Base-by-base conservation (phyloP, 73 alveolate species). In the Vitrella brassicaformis region DNA sequence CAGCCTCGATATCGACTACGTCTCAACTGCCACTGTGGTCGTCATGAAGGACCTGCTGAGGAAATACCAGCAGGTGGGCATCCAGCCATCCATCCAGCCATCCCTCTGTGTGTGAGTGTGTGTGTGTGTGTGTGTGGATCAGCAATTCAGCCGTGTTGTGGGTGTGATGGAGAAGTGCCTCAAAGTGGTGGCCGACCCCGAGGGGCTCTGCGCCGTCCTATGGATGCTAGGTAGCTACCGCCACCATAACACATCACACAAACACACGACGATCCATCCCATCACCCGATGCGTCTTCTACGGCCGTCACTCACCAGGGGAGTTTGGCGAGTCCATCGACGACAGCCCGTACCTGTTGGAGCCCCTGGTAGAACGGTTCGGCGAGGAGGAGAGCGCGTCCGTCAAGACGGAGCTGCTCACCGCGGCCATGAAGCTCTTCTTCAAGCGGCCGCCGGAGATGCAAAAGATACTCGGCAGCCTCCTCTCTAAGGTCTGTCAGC, bases 371-470 rank as follows among this genome's bases (percentile, higher is more conserved):
- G 89, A 86, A 25, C 85, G 67, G 70, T 67, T 68, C 74, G 71
- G 72, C 26, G 92, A 81, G 68, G 72, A 71, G 71, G 67, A 81
- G 27, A 56, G 81, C 19, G 86, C 74, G 19, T 73, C 81, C 64
- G 64, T 86, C 30, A 67, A 81, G 27, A 4, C 71, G 10, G 87
- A 70, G 18, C 74, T 84, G 0, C 47, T 86, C 68, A 71, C 87
- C 47, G 71, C 86, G 8, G n/a, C 73, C 29, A 32, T 74, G 66
- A 86, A 86, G 72, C 31, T 80, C 39, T 81, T 86, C 87, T 86
- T 86, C 72, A 76, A 71, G 68, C 73, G 92, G 70, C 89, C 92
- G 14, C 89, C 92, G 18, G 92, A 86, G 79, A 78, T 75, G n/a
- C 45, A 86, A 47, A 73, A 72, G 47, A 81, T 81, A 68, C 87